A percentile compares a stretch with the other conserved stretches of the same genome.
These are phyloP conservation scores for Cercospora sesami DNA, from an alignment of 2,329 filamentous ascomycete genomes.

Conservation along the genomic window DNA sequence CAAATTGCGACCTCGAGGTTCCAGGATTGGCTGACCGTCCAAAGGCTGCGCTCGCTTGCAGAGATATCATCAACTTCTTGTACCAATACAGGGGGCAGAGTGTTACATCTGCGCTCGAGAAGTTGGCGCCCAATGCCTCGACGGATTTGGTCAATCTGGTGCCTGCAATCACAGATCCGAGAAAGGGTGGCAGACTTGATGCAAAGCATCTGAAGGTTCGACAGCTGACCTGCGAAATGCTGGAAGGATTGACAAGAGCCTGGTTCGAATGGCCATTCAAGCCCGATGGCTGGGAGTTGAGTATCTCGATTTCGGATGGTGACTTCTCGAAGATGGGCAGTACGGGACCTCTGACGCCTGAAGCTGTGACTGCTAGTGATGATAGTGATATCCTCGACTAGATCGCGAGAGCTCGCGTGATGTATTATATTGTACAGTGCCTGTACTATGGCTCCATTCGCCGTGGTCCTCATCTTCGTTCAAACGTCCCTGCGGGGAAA, in stretches of 20 bases:
- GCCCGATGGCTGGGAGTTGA: conserved; percentile 31
- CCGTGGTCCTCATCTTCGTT: not conserved
- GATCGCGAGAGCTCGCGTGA: not conserved
- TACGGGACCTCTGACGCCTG: conserved; percentile 3
- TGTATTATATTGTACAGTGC: not conserved
- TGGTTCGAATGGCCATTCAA: conserved; percentile 68
- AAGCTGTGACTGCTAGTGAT: conserved; percentile 9
- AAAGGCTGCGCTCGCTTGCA: conserved; percentile 30
- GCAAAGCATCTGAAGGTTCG: conserved; percentile 50
- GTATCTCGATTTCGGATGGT: conserved; percentile 14
- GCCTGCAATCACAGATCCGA: conserved; percentile 52
- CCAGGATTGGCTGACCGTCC: conserved; percentile 31
- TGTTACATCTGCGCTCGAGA: conserved; percentile 51
- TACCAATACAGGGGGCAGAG: conserved; percentile 39
- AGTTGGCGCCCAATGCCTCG: conserved; percentile 60
- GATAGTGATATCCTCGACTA: not conserved
- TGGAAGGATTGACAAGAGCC: conserved; percentile 58
- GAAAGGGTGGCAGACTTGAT: conserved; percentile 49
- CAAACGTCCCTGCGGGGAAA: not conserved
- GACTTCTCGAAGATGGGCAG: not conserved
- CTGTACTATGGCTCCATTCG: not conserved
- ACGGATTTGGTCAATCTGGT: conserved; percentile 55
- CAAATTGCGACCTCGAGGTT: conserved; percentile 37
- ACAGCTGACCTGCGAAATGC: conserved; percentile 55
- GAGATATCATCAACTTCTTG: conserved; percentile 54